Evolutionary conservation across 352 stramenopile genomes (phyloP).

Genomic region (Phytopythium sindhum): DNA sequence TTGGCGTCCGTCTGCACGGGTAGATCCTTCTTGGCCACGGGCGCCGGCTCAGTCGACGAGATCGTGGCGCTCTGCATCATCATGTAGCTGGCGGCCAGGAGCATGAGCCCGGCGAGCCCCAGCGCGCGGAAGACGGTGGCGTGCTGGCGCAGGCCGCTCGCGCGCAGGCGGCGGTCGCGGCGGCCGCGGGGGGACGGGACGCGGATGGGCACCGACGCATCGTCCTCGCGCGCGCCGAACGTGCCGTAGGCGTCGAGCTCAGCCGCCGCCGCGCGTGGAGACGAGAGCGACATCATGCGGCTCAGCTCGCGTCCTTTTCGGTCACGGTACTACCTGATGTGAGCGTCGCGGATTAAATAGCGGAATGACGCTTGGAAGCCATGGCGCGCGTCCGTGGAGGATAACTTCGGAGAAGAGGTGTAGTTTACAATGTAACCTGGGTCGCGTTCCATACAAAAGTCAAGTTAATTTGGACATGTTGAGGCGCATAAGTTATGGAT

Average conservation of each 20-base stretch:
- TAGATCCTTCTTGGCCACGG: neutral
- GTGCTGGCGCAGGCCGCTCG: neutral
- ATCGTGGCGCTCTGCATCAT: conserved; percentile 1
- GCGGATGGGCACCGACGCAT: neutral
- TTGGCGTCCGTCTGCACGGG: neutral
- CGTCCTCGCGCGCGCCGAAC: neutral
- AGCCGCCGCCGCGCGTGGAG: neutral
- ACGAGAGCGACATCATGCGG: conserved; percentile 6
- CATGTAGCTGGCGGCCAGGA: conserved; percentile 10
- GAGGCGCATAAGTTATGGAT: no score
- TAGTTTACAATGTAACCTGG: neutral
- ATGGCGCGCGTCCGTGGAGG: no score
- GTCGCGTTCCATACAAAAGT: no score
- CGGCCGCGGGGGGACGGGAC: neutral
- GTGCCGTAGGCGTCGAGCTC: conserved; percentile 12
- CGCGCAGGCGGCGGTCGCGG: neutral
- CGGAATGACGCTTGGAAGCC: neutral
- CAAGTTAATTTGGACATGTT: no score
- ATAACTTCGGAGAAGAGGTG: no score
- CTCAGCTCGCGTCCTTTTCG: neutral
- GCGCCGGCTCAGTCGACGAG: neutral
- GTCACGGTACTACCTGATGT: neutral
- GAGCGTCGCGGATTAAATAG: neutral
- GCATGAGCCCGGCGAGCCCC: conserved; percentile 1
- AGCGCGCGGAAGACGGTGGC: conserved; percentile 3